Conservation (phyloP, 108 stramenopile genomes). For the Nitzschia sp. region DNA sequence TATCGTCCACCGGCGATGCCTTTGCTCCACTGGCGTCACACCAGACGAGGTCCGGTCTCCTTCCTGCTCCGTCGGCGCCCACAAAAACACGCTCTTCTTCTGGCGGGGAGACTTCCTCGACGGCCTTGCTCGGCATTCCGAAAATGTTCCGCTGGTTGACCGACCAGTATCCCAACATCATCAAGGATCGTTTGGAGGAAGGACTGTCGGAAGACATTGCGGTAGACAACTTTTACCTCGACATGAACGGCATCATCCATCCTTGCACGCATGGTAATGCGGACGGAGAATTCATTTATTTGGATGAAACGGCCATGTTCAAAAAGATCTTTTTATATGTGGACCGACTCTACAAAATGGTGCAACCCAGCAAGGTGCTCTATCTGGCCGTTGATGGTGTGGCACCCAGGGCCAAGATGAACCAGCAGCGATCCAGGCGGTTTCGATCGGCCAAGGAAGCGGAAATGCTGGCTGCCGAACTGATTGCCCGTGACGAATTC, state of each 20-base stretch:
- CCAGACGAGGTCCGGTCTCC: background rate
- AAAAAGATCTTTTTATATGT: constrained; percentile 96
- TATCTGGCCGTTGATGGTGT: constrained; percentile 99
- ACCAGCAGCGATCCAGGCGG: constrained; percentile 98
- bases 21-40: constrained; percentile 9
- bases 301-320: constrained; percentile 97
- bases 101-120: constrained; percentile 23
- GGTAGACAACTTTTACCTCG: constrained; percentile 97
- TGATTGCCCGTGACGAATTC: constrained; percentile 73
- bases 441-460: constrained; percentile 94
- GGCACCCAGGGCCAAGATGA: constrained; percentile 99
- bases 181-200: constrained; percentile 89
- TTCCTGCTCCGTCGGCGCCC: too few relatives aligned
- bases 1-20: constrained; percentile 1
- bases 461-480: constrained; percentile 79
- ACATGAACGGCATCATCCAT: constrained; percentile 99
- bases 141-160: constrained; percentile 99
- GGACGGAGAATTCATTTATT: constrained; percentile 79
- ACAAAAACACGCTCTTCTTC: background rate
- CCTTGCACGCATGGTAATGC: constrained; percentile 95
- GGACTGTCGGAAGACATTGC: constrained; percentile 45
- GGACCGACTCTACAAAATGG: constrained; percentile 94
- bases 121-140: constrained; percentile 87
- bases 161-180: constrained; percentile 96
- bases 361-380: constrained; percentile 80